These are phyloP conservation scores for Cryptococcus sp. DNA, from an alignment of 1,284 basidiomycete species.

Conservation along the genomic window DNA sequence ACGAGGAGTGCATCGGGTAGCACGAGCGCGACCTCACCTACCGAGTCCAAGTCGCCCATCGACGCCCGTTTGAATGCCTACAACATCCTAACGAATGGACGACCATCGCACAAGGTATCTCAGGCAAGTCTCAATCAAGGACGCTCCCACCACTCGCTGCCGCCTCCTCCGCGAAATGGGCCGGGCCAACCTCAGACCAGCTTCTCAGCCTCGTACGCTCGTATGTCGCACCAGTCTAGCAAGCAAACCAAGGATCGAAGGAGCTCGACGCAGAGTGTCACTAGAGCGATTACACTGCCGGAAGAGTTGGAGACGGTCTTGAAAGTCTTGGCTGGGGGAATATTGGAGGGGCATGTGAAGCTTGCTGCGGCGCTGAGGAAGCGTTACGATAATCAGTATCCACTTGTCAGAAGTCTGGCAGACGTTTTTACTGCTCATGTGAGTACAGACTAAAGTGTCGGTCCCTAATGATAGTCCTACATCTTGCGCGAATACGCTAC, in stretches of 20 bases:
- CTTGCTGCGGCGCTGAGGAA: conserved; percentile 75
- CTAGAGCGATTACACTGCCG: conserved; percentile 57
- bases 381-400: conserved; percentile 87
- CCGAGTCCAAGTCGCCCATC: not conserved
- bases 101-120: conserved; percentile 12
- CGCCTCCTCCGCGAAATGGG: conserved; percentile 58
- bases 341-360: conserved; percentile 78
- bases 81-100: conserved; percentile 31
- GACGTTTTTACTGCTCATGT: conserved; percentile 92
- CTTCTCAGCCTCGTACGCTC: conserved; percentile 65
- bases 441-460: conserved; percentile 38
- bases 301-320: conserved; percentile 79
- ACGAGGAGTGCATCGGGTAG: not conserved
- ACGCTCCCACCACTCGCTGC: conserved; percentile 72
- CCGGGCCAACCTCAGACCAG: conserved; percentile 37
- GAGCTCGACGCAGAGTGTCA: conserved; percentile 8
- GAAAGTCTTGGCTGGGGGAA: conserved; percentile 74
- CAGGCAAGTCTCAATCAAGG: conserved; percentile 7
- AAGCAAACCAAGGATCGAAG: conserved; percentile 34
- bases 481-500: conserved; percentile 86
- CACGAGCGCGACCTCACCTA: conserved; percentile 3
- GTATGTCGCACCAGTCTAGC: conserved; percentile 35
- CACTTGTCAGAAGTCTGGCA: conserved; percentile 80
- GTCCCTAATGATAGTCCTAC: conserved; percentile 61
- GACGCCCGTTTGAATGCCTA: conserved; percentile 32